A percentile compares a stretch with the other conserved stretches of the same genome.
Conservation (phyloP, 257 asterid species). For the Forsythia viridissima region DNA sequence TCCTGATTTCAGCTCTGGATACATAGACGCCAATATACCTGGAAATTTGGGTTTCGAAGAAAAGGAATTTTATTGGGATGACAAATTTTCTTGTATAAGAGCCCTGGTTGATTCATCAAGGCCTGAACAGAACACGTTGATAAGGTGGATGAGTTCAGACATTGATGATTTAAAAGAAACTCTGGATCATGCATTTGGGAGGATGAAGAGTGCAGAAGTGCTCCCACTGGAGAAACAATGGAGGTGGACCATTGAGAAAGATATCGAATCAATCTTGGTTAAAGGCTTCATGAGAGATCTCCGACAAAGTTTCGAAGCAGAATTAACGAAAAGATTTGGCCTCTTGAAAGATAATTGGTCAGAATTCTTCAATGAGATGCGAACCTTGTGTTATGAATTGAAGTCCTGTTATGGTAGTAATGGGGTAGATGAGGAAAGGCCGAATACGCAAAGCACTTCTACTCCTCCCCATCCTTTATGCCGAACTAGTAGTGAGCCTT, state of each 20-base stretch:
- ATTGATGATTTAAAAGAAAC: conserved; percentile 62
- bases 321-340: conserved; percentile 33
- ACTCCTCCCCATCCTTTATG: not conserved
- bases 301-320: conserved; percentile 26
- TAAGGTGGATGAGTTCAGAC: conserved; percentile 63
- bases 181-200: conserved; percentile 63
- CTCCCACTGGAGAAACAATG: conserved; percentile 69
- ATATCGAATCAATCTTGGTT: conserved; percentile 36
- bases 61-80: conserved; percentile 14
- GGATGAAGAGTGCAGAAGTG: conserved; percentile 49
- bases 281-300: conserved; percentile 51
- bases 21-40: conserved; percentile 29
- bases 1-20: conserved; percentile 36
- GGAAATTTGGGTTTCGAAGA: conserved; percentile 18
- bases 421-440: conserved; percentile 13
- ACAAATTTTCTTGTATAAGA: conserved; percentile 22
- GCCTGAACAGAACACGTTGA: conserved; percentile 42
- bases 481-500: conserved; percentile 47
- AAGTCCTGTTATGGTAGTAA: conserved; percentile 27
- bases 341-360: conserved; percentile 35
- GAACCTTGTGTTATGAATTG: conserved; percentile 34
- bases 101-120: conserved; percentile 20
- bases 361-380: conserved; percentile 37
- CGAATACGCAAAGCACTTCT: not conserved
- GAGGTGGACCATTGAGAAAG: conserved; percentile 61